Evolutionary conservation across 305 asterid genomes (phyloP), one percentile per base, ranked within the genome.

Genomic region (Fraxinus velutina): DNA sequence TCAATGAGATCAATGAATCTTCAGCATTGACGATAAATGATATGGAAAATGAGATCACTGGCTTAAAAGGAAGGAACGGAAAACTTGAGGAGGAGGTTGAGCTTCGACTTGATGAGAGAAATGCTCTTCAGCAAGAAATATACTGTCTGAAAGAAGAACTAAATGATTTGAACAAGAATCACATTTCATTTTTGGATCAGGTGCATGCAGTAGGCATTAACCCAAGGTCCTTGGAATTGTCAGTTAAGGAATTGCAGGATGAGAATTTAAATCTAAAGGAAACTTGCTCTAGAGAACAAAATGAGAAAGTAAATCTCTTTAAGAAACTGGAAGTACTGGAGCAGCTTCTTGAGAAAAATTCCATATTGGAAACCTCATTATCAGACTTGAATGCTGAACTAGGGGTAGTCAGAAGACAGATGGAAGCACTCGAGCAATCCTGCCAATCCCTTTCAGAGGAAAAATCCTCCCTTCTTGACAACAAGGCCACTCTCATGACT

Each of bases 61-160:
- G 89, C 86, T 89, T 96, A 74, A 78, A 81, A 68, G 96, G 92
- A 82, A 87, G 90, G n/a, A 92, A 88, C 88, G 92, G 90, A 80
- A 92, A 88, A 81, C 94, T 96, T 12, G 89, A 87, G 91, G 92
- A 89, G 85, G 99, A 96, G 86, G 97, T 94, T 78, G 99, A 91
- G 87, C 94, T 94, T 84, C 92, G 97, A 57, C 83, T 93, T 76
- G 98, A 93, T 83, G 89, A 96, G 84, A 91, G 98, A 88, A 96
- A 96, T 76, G 97, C 99, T 10, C 92, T 96, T 82, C 99, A 96
- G 87, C 98, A 93, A 86, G 99, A 96, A 87, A 93, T 94, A 72
- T 94, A 94, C 86, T 92, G 97, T 81, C 94, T 96, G 84, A 96
- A 90, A 86, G 98, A 96, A 88, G 98, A 96, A 80, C 86, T 94